Evolutionary conservation across 148 eudicot species (phyloP), one percentile per base, ranked within the genome.

Genomic region (Rheum nobile): DNA sequence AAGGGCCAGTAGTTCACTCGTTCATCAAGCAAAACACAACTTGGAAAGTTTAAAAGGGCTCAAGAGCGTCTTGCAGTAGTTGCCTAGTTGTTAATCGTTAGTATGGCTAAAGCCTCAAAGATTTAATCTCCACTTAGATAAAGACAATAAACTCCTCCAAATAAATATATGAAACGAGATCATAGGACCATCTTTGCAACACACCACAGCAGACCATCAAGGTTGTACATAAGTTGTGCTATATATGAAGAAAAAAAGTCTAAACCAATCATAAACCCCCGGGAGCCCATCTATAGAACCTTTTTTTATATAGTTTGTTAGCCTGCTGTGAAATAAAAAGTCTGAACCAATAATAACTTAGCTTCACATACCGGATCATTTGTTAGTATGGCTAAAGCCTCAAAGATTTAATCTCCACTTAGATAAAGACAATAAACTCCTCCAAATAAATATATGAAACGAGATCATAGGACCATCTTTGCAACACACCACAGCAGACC

Each of bases 321-420:
- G 21, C 21, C 11, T 31, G 17, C 1, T 28, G 10, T 32, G 22
- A 63, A 14, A 7, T 16, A n/a, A 54, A 61, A 61, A 13, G n/a
- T 61, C n/a, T 61, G 11, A 28, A 29, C 14, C 17, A 7, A 52
- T 48, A 59, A 5, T 2, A 39, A 9, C 14, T 34, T 31, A 29
- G 65, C 29, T 11, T 38, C 14, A 79, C 87, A 54, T 82, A 92
- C 97, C 89, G 82, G 73, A 92, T 88, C 97, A 91, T 86, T 59
- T 85, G 74, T 65, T 91, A n/a, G n/a, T 4, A 52, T 24, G 11
- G 29, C 28, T 4, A 24, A 55, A 22, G 63, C 63, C 63, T 24
- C 2, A 55, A 55, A 22, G 63, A 22, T 22, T 22, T n/a, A 21
- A 5, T 55, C 29, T 55, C 29, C 61, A 22, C 8, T 54, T 22